Evolutionary conservation across 768 basidiomycete species (phyloP), one percentile per base, ranked within the genome.

Genomic region (Lenzites betulinus): DNA sequence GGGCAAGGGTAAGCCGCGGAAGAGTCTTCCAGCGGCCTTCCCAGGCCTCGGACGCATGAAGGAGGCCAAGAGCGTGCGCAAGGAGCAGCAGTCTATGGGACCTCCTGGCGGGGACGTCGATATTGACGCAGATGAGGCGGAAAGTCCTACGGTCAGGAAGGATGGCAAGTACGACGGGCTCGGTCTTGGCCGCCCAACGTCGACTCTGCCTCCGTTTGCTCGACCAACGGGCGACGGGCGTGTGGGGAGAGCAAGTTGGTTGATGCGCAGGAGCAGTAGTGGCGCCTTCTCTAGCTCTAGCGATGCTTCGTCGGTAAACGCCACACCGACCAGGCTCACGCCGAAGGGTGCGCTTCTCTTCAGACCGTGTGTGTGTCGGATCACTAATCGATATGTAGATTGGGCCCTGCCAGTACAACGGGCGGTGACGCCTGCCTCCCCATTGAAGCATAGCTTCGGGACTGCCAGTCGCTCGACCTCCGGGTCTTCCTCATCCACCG

Each of bases 201-300:
- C 56, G 12, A 52, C 46, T 7, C 43, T 67, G 22, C 68, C 69
- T 3, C 39, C 36, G 22, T 68, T 67, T 43, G 62, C 63, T 8
- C 57, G 60, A n/a, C 53, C 65, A 41, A 54, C 60, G n/a, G 59
- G 55, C 1, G 65, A 67, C 36, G 64, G 65, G 15, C 67, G 69
- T 41, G 56, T 55, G 1, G 63, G 64, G 5, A 77, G 82, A 28
- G 77, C 82, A 48, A 77, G 81, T 41, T 88, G 85, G 84, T 70
- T 92, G 30, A 83, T 88, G 81, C 81, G 91, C 13, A 79, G 91
- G 62, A 91, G 86, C 58, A 92, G 90, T 68, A 92, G 90, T 64
- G 90, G 90, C 15, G 87, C 88, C 1, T 90, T 91, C 67, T 92
- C 90, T 12, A 88, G 84, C 63, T 84, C 88, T 20, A 89, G 89